Evolutionary conservation across 192 early-diverging fungal genomes (phyloP).

Genomic region (Umbelopsis sp.): DNA sequence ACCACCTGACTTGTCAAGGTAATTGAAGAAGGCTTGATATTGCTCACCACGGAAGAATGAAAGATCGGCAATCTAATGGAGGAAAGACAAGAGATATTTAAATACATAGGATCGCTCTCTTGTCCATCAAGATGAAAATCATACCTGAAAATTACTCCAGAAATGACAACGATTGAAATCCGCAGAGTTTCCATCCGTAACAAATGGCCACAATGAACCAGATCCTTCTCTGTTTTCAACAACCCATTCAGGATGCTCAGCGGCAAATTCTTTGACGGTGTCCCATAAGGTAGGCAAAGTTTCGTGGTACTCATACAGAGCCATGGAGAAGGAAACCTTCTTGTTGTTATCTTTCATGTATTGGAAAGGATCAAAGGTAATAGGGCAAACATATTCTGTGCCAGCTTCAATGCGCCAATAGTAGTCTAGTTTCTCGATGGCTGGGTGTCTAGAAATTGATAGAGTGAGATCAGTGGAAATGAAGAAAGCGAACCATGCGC

Average conservation of each 20-base stretch:
- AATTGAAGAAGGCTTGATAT: conserved; percentile 63
- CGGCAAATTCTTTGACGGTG: conserved; percentile 38
- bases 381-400: conserved; percentile 51
- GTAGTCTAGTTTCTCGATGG: conserved; percentile 52
- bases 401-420: conserved; percentile 62
- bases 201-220: conserved; percentile 40
- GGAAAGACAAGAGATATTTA: background rate
- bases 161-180: conserved; percentile 71
- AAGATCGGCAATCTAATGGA: conserved; percentile 43
- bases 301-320: conserved; percentile 49
- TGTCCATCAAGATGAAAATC: background rate
- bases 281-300: conserved; percentile 55
- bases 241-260: conserved; percentile 19
- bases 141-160: conserved; percentile 73
- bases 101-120: background rate
- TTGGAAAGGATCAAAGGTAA: conserved; percentile 56
- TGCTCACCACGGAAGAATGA: conserved; percentile 54
- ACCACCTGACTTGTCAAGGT: conserved; percentile 63
- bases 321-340: conserved; percentile 51
- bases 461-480: conserved; percentile 43
- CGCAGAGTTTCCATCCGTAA: conserved; percentile 29
- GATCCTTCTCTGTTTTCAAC: background rate
- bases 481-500: background rate
- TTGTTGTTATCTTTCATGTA: conserved; percentile 55
- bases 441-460: conserved; percentile 47